Percentiles rank a stretch among this genome's conserved stretches.
Evolutionary conservation across 345 rosid genomes (phyloP).

Genomic region (Alliaria petiolata): DNA sequence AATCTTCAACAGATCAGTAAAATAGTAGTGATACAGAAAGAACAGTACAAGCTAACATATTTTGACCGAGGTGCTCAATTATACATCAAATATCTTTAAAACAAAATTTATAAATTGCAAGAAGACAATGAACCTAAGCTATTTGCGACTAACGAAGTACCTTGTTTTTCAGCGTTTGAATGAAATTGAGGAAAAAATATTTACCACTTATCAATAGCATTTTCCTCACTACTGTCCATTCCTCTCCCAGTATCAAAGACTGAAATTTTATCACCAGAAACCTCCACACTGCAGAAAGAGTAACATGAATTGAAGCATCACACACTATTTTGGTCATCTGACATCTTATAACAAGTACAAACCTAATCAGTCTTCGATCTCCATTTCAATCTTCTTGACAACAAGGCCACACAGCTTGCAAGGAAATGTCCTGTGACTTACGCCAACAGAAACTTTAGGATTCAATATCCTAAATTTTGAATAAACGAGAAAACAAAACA

Average conservation of each 20-base stretch:
- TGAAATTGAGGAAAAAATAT: not conserved
- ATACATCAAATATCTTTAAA: too few species aligned
- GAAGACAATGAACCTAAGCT: not conserved
- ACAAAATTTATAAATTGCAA: not conserved
- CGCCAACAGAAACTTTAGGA: not conserved
- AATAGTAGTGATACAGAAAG: too few species aligned
- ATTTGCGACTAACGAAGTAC: constrained; percentile 29
- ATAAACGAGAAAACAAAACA: not conserved
- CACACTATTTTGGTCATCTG: not conserved
- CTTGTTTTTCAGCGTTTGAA: constrained; percentile 12
- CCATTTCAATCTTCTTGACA: too few species aligned
- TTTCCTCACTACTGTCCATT: constrained; percentile 50
- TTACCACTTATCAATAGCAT: constrained; percentile 64
- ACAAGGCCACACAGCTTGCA: constrained; percentile 71
- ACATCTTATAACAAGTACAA: not conserved
- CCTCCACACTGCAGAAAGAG: too few species aligned
- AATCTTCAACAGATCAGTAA: too few species aligned
- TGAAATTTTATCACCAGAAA: too few species aligned
- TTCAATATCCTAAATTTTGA: not conserved
- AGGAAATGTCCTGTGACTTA: constrained; percentile 61
- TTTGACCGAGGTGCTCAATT: too few species aligned
- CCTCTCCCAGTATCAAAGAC: too few species aligned
- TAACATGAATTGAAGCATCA: too few species aligned
- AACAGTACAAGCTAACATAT: too few species aligned
- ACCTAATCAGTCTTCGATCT: constrained; percentile 57